Base-by-base conservation (phyloP, 139 green algal species). In the Tetradesmus lagerheimii region DNA sequence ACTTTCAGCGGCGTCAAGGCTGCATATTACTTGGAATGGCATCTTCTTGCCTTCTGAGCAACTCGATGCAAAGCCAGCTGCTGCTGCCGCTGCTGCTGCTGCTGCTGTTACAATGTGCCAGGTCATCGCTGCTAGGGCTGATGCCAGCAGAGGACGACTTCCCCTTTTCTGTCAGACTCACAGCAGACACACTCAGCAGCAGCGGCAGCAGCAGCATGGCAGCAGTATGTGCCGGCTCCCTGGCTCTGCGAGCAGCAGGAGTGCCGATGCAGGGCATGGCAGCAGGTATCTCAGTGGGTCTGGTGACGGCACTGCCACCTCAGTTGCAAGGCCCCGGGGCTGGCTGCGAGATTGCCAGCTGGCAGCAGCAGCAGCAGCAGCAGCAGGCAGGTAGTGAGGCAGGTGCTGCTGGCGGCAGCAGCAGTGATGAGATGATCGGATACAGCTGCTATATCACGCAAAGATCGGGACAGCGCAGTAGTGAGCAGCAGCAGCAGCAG, bases 81-180 rank as follows among this genome's bases (percentile, higher is more conserved):
- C 4, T 71, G 57, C 57, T 71, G 25, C 57, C 31, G 57, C 57
- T 71, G 57, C 20, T 71, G 53, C 53, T 66, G 14, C 53, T 66
- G 15, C 15, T 15, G 15, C 53, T 25, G 53, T 15, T 66, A 14
- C 3, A 2, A 4, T 71, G 57, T 18, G 57, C 57, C 23, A 71
- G 57, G 57, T 71, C 57, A 71, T 71, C 67, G 23, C 45, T 78
- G 43, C 57, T 62, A 76, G 80, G 87, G 34, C 27, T 94, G 35
- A 91, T 95, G 89, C 91, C 91, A 1, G 8, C 31, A 2, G 53
- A 76, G 4, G 74, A 90, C 0, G 89, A 91, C 8, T 97, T 97
- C 87, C 94, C 95, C 34, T 98, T 97, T 76, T 57, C 89, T n/a
- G 83, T 97, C 41, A 89, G 94, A 3, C 23, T 97, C 1, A 93